Evolutionary conservation across 257 asterid species (phyloP).

Genomic region (Scutellaria baicalensis): DNA sequence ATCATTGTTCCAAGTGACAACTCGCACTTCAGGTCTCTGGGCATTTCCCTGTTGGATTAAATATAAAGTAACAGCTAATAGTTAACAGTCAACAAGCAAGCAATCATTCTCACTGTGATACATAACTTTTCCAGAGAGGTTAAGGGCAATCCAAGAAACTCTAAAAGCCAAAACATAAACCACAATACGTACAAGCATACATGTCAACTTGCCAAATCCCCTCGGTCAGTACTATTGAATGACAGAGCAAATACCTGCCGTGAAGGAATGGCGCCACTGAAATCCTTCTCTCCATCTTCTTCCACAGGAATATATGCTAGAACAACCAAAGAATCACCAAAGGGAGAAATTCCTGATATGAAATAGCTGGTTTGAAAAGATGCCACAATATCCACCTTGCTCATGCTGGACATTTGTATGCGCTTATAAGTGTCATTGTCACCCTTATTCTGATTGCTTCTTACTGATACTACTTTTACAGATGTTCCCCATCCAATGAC

Average conservation of each 20-base stretch:
- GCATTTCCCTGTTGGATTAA: slow-evolving; percentile 77
- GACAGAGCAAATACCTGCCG: slow-evolving; percentile 64
- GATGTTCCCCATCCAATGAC: slow-evolving; percentile 99
- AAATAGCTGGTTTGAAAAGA: slow-evolving; percentile 92
- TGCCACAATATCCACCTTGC: slow-evolving; percentile 93
- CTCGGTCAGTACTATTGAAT: neutral
- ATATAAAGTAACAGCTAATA: slow-evolving; percentile 11
- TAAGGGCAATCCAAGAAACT: neutral
- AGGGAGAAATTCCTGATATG: slow-evolving; percentile 97
- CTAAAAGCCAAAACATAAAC: neutral
- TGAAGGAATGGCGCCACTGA: slow-evolving; percentile 66
- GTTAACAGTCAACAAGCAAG: slow-evolving; percentile 5
- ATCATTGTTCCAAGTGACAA: slow-evolving; percentile 83
- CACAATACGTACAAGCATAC: neutral
- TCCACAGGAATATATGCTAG: slow-evolving; percentile 84
- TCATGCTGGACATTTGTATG: slow-evolving; percentile 67
- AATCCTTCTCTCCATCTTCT: slow-evolving; percentile 83
- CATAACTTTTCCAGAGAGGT: neutral
- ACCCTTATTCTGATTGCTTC: slow-evolving; percentile 50
- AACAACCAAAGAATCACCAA: slow-evolving; percentile 92
- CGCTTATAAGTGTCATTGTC: slow-evolving; percentile 57
- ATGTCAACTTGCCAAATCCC: slow-evolving; percentile 1
- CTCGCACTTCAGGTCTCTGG: slow-evolving; percentile 98
- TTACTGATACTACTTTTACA: slow-evolving; percentile 80
- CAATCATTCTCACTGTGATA: neutral